Conservation (phyloP, 2,329 filamentous ascomycete species). For the Penicillium sp. region DNA sequence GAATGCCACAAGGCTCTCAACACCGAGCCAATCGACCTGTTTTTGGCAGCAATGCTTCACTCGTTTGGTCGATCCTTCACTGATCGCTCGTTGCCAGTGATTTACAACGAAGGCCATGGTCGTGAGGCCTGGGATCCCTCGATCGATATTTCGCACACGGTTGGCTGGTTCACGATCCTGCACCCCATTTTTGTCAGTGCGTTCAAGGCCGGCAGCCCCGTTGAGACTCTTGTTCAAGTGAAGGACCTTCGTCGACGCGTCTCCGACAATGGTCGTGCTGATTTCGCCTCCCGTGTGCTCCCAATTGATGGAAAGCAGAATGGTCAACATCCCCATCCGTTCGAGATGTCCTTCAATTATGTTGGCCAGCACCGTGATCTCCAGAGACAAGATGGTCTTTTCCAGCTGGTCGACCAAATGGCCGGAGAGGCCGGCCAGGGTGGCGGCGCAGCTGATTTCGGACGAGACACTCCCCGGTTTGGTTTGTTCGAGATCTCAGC, state of each 20-base stretch:
- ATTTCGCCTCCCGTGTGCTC: conserved; percentile 34
- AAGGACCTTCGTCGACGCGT: conserved; percentile 38
- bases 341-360: conserved; percentile 43
- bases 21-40: conserved; percentile 36
- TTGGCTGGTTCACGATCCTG: conserved; percentile 50
- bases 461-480: conserved; percentile 42
- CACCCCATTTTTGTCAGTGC: conserved; percentile 40
- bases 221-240: conserved; percentile 32
- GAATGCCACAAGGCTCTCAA: conserved; percentile 30
- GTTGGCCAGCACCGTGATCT: conserved; percentile 40
- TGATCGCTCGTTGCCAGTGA: conserved; percentile 37
- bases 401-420: conserved; percentile 42
- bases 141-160: conserved; percentile 46
- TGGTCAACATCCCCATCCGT: conserved; percentile 37
- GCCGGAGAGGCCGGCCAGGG: conserved; percentile 44
- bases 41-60: conserved; percentile 37
- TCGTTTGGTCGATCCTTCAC: conserved; percentile 43
- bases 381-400: conserved; percentile 42
- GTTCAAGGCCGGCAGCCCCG: conserved; percentile 22
- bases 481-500: conserved; percentile 51
- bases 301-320: conserved; percentile 26
- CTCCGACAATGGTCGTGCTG: conserved; percentile 36
- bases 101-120: conserved; percentile 48
- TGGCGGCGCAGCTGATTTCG: conserved; percentile 44
- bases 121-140: conserved; percentile 43